Conservation (phyloP, 352 stramenopile species). For the Thalassiosira hispida region DNA sequence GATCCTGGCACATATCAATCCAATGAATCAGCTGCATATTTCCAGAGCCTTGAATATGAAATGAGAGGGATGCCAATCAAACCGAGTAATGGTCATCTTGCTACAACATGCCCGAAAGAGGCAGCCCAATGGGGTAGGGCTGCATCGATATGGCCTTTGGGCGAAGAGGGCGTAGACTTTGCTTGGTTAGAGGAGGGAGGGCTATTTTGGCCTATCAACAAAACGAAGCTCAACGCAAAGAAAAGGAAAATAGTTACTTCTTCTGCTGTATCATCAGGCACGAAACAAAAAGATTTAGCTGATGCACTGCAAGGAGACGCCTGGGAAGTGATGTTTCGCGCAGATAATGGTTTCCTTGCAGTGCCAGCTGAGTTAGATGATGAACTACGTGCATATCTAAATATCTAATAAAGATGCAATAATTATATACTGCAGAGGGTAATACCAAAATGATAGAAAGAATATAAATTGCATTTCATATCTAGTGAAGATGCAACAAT, state of each 20-base stretch:
- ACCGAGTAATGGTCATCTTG: slow-evolving; percentile 59
- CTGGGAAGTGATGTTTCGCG: slow-evolving; percentile 64
- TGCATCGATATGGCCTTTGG: slow-evolving; percentile 59
- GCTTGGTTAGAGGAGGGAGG: slow-evolving; percentile 49
- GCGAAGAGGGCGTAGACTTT: slow-evolving; percentile 52
- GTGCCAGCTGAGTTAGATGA: slow-evolving; percentile 47
- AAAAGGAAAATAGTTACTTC: neutral
- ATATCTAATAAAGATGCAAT: neutral
- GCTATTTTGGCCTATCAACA: slow-evolving; percentile 46
- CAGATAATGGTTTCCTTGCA: slow-evolving; percentile 51
- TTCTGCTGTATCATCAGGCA: slow-evolving; percentile 3
- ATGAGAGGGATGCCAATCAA: slow-evolving; percentile 45
- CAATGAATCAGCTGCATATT: slow-evolving; percentile 46
- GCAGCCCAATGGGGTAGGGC: slow-evolving; percentile 50
- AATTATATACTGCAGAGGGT: too few relatives aligned
- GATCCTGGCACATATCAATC: slow-evolving; percentile 56
- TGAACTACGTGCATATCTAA: slow-evolving; percentile 14
- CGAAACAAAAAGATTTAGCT: slow-evolving; percentile 14
- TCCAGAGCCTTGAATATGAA: slow-evolving; percentile 50
- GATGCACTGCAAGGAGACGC: slow-evolving; percentile 51
- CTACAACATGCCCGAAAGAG: slow-evolving; percentile 51
- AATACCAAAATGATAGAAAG: too few relatives aligned
- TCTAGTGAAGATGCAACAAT: too few relatives aligned
- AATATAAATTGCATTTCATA: too few relatives aligned
- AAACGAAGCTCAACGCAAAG: slow-evolving; percentile 5